A percentile compares a stretch with the other conserved stretches of the same genome.
phyloP scores from a whole-genome alignment of 352 stramenopile genomes.

The Peronospora tabacina region DNA sequence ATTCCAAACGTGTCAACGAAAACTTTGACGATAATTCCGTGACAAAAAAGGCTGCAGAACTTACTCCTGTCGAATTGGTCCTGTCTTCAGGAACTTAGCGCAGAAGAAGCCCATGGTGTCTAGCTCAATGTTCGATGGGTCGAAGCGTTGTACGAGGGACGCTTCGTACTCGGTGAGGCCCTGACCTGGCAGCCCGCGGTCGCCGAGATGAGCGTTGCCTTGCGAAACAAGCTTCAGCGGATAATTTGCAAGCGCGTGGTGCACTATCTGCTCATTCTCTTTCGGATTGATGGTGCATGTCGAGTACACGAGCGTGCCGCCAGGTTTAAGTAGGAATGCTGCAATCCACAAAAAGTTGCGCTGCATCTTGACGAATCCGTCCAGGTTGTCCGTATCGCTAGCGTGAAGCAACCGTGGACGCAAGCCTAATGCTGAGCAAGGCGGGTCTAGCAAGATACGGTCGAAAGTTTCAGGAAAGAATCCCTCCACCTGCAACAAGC shows the following conservation, averaged over 20 bases:
- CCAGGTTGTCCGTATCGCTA: constrained; percentile 55
- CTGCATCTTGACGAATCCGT: constrained; percentile 81
- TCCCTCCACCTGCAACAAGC: constrained; percentile 68
- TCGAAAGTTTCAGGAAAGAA: constrained; percentile 93
- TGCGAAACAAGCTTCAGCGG: constrained; percentile 72
- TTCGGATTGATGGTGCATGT: constrained; percentile 91
- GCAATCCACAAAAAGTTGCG: constrained; percentile 85
- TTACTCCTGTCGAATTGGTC: constrained; percentile 23
- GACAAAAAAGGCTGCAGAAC: background rate
- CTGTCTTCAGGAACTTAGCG: constrained; percentile 87
- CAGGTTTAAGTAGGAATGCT: constrained; percentile 83
- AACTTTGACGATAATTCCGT: too few relatives aligned
- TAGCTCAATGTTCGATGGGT: constrained; percentile 59
- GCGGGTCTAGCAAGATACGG: constrained; percentile 89
- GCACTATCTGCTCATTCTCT: constrained; percentile 92
- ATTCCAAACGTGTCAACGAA: too few relatives aligned
- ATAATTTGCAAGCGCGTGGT: constrained; percentile 83
- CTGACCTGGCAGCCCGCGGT: constrained; percentile 59
- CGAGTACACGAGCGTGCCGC: constrained; percentile 90
- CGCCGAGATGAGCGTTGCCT: constrained; percentile 43
- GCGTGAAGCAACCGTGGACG: constrained; percentile 87
- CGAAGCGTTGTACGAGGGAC: constrained; percentile 81
- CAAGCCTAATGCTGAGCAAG: constrained; percentile 88
- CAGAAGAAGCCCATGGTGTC: constrained; percentile 94
- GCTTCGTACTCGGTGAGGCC: constrained; percentile 69